Evolutionary conservation across 441 rosid species (phyloP).

Genomic region (Populus hybrid): DNA sequence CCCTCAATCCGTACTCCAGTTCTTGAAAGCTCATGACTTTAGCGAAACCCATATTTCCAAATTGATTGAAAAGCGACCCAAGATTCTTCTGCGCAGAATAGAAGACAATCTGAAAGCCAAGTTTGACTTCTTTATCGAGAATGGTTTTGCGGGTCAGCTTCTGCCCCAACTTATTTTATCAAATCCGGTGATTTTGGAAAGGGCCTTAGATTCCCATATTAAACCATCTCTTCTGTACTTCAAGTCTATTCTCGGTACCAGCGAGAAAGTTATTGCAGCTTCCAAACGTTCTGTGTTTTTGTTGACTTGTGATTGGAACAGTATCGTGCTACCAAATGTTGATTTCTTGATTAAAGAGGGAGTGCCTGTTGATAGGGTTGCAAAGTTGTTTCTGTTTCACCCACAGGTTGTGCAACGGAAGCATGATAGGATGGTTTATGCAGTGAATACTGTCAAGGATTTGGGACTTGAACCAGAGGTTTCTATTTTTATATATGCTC

Average conservation of each 20-base stretch:
- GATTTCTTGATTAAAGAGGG: conserved; percentile 12
- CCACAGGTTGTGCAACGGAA: not conserved
- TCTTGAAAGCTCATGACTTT: conserved; percentile 16
- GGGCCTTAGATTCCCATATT: conserved; percentile 8
- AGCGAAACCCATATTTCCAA: conserved; percentile 10
- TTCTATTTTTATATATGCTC: conserved; percentile 7
- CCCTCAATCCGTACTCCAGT: not conserved
- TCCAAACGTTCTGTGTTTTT: conserved; percentile 5
- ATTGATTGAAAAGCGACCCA: conserved; percentile 3
- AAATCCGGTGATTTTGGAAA: conserved; percentile 1
- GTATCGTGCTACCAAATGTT: not conserved
- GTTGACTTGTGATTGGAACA: conserved; percentile 3
- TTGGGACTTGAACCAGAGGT: conserved; percentile 2
- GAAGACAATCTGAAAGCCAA: conserved; percentile 3
- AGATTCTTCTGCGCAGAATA: not conserved
- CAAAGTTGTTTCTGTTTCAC: not conserved
- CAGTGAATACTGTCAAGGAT: conserved; percentile 4
- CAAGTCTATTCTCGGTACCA: not conserved
- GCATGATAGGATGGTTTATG: conserved; percentile 5
- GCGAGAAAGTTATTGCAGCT: not conserved
- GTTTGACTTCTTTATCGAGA: not conserved
- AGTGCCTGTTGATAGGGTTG: not conserved
- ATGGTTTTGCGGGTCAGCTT: conserved; percentile 21
- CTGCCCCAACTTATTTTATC: conserved; percentile 10
- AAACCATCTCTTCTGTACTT: conserved; percentile 9